These are phyloP conservation scores for Cladosporium phlei DNA, from an alignment of 2,329 filamentous ascomycete genomes.

Conservation along the genomic window DNA sequence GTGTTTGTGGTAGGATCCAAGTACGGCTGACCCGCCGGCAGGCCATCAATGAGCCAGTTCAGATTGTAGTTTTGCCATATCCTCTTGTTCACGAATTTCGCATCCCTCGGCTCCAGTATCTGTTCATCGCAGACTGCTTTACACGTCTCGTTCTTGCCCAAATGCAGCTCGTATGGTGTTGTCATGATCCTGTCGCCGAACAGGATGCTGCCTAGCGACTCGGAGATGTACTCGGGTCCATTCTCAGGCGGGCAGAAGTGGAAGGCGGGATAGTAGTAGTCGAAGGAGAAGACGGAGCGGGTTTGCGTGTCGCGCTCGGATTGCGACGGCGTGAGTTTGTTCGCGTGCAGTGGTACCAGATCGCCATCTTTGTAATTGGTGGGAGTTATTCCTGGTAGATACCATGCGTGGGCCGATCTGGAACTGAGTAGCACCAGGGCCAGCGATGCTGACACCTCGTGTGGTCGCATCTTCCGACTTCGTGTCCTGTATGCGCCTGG, in stretches of 20 bases:
- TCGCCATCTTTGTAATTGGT: slow-evolving; percentile 82
- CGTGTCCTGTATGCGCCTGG: not conserved
- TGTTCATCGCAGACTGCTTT: slow-evolving; percentile 68
- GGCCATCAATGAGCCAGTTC: slow-evolving; percentile 92
- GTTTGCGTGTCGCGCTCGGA: slow-evolving; percentile 72
- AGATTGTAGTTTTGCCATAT: slow-evolving; percentile 85
- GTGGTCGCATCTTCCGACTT: slow-evolving; percentile 8
- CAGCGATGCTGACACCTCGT: slow-evolving; percentile 4
- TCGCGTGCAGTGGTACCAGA: slow-evolving; percentile 81
- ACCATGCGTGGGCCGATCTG: slow-evolving; percentile 53
- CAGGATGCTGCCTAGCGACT: slow-evolving; percentile 90
- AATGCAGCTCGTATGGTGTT: slow-evolving; percentile 85
- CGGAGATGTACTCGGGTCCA: slow-evolving; percentile 73
- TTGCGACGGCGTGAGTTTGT: slow-evolving; percentile 81
- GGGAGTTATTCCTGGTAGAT: slow-evolving; percentile 91
- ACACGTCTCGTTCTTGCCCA: slow-evolving; percentile 83
- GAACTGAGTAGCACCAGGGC: slow-evolving; percentile 5
- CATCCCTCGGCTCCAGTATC: slow-evolving; percentile 61
- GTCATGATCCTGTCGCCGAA: slow-evolving; percentile 97
- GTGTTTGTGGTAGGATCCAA: slow-evolving; percentile 70
- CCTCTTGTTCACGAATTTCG: slow-evolving; percentile 74
- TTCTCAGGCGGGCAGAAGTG: slow-evolving; percentile 79
- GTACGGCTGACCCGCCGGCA: slow-evolving; percentile 83
- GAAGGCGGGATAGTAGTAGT: slow-evolving; percentile 88
- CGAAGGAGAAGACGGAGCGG: slow-evolving; percentile 89